phyloP scores from a whole-genome alignment of 2,329 filamentous ascomycete genomes.

The Colletotrichum siamense region DNA sequence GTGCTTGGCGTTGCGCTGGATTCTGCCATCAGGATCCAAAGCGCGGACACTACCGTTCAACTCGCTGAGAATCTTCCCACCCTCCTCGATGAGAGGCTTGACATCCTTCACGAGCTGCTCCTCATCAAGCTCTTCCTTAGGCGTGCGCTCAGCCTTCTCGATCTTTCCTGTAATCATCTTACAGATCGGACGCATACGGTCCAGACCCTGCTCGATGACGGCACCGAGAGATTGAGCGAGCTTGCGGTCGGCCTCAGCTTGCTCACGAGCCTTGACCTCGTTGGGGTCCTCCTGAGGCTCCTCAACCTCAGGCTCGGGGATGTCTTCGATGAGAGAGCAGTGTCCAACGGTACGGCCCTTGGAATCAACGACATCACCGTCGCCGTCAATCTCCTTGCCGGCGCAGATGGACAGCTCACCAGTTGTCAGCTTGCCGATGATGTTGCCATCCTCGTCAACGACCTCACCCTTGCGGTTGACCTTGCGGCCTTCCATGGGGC shows the following conservation, averaged over 20 bases:
- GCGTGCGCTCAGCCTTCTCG: conserved; percentile 79
- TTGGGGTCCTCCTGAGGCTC: conserved; percentile 48
- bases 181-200: conserved; percentile 84
- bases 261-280: conserved; percentile 58
- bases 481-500: conserved; percentile 56
- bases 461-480: conserved; percentile 67
- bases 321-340: conserved; percentile 68
- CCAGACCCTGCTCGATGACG: conserved; percentile 79
- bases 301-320: conserved; percentile 52
- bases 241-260: conserved; percentile 73
- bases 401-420: conserved; percentile 69
- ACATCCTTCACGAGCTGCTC: conserved; percentile 87
- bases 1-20: conserved; percentile 84
- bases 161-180: conserved; percentile 87
- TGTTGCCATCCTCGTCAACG: conserved; percentile 61
- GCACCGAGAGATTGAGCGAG: conserved; percentile 77
- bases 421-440: conserved; percentile 71
- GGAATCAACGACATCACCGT: conserved; percentile 74
- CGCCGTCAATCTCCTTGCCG: conserved; percentile 73
- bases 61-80: conserved; percentile 80
- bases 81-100: conserved; percentile 88
- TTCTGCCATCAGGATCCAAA: conserved; percentile 87
- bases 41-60: conserved; percentile 87
- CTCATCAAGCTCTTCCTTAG: conserved; percentile 88
- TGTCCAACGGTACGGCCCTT: conserved; percentile 72